phyloP scores from a whole-genome alignment of 116 monocot genomes.

The Dioscorea cayenensis region DNA sequence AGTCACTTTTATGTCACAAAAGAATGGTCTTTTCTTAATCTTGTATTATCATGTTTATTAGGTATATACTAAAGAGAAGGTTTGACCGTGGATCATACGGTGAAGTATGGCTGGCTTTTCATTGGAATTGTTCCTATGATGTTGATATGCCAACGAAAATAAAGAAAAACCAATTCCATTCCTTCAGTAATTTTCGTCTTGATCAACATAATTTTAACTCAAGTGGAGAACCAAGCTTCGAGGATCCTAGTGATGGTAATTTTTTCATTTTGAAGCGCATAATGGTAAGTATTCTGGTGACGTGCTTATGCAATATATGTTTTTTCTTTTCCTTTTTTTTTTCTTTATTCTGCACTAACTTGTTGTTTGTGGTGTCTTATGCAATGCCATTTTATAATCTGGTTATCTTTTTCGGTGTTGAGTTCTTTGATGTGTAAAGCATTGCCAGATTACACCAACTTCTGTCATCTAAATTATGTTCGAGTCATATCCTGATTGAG shows the following conservation, averaged over 20 bases:
- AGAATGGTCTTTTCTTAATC: not conserved
- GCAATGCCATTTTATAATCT: no score
- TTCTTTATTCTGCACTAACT: not conserved
- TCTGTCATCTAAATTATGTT: no score
- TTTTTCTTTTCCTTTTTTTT: not conserved
- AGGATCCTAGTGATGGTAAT: slow-evolving; percentile 36
- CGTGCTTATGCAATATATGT: not conserved
- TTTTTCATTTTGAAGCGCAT: slow-evolving; percentile 94
- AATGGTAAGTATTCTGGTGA: slow-evolving; percentile 49
- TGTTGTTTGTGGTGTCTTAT: no score
- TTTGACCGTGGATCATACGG: slow-evolving; percentile 95
- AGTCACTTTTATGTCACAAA: no score
- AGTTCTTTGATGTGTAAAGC: no score
- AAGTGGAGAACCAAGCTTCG: slow-evolving; percentile 18
- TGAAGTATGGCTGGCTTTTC: slow-evolving; percentile 96
- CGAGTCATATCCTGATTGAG: no score
- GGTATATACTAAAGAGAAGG: slow-evolving; percentile 69
- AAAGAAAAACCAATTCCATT: slow-evolving; percentile 8
- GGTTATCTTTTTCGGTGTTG: no score
- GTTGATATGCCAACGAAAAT: slow-evolving; percentile 13
- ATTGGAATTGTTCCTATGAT: slow-evolving; percentile 74
- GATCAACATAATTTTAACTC: slow-evolving; percentile 18
- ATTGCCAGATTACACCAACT: no score
- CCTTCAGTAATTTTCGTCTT: slow-evolving; percentile 14
- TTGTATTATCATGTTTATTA: slow-evolving; percentile 10